These are phyloP conservation scores for Akanthomyces dipterigenus DNA, from an alignment of 2,329 filamentous ascomycete genomes.

Conservation along the genomic window DNA sequence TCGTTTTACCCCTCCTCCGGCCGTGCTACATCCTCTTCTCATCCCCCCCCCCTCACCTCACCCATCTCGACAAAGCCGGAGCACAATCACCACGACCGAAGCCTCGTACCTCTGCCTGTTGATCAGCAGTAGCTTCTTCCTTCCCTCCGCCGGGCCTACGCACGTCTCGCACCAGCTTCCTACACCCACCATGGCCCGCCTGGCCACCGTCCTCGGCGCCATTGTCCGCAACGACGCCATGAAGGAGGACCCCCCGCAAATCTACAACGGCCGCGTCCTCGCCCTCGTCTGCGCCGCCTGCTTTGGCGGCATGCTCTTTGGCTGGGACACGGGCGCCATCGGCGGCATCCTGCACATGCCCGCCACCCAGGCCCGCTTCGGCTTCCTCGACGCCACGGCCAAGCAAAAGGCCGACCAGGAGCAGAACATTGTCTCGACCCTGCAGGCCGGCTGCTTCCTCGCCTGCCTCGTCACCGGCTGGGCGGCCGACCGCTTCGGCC, in stretches of 20 bases:
- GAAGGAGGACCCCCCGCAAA: conserved; percentile 57
- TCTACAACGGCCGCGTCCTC: conserved; percentile 65
- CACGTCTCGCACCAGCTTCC: no score
- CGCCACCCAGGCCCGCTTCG: conserved; percentile 43
- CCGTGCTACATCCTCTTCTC: neutral
- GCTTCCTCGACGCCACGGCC: conserved; percentile 23
- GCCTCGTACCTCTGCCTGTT: neutral
- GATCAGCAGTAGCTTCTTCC: neutral
- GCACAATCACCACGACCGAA: neutral
- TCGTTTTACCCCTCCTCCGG: neutral
- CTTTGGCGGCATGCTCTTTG: conserved; percentile 55
- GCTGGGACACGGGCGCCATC: conserved; percentile 56
- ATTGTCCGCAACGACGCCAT: conserved; percentile 66
- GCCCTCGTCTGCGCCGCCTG: conserved; percentile 57
- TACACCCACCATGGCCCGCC: conserved; percentile 31
- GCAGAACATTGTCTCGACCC: conserved; percentile 63
- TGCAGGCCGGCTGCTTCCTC: conserved; percentile 62
- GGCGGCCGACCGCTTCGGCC: conserved; percentile 48
- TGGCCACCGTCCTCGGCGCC: conserved; percentile 40
- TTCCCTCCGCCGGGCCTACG: no score
- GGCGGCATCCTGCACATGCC: conserved; percentile 58
- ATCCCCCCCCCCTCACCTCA: neutral
- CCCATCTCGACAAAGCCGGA: neutral
- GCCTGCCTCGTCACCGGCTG: conserved; percentile 53
- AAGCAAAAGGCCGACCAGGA: conserved; percentile 44